Base-by-base conservation (phyloP, 306 rosid genomes). In the Hippophae tibetana region DNA sequence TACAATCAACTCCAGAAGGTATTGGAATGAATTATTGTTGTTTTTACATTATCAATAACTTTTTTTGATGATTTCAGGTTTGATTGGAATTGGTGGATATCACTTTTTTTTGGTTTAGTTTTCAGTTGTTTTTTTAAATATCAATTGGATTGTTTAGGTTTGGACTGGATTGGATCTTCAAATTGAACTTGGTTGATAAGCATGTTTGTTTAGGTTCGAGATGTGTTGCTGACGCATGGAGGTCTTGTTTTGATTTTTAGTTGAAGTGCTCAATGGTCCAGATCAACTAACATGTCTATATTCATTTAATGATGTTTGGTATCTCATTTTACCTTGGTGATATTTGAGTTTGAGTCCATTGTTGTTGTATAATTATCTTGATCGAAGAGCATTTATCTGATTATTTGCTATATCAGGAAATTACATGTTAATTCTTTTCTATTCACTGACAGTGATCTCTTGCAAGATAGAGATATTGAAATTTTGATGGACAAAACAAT, bases 1-100 rank as follows among this genome's bases (percentile, higher is more conserved):
- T 86, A 68, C 76, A 79, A 72, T 79, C 99, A 89, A 78, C 95
- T 92, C 57, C 97, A 86, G 76, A 88, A 78, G 97, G 99, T 88
- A 67, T 68, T 69, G 54, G 55, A 69, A 68, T 81, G 58, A 23
- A 58, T 53, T 54, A 14, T 2, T 54, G 42, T 52, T 40, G 23
- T 13, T 58, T 54, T 41, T 25, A 6, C 47, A 46, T 49, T 6
- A 18, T 0, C 14, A 3, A 60, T 60, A 61, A 7, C 25, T 50
- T 54, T 13, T 11, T 51, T 56, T 54, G 38, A 10, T 54, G 63
- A 53, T 48, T 68, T 61, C 53, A 46, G 23, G 54, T 54, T 60
- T 54, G 46, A 45, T 62, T 64, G 57, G 14, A 66, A 27, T 72
- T 61, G 46, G 6, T 64, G 4, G 69, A 67, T 64, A 82, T 78